Conservation (phyloP, 805 yeast genomes). For the Pichia eremophila region DNA sequence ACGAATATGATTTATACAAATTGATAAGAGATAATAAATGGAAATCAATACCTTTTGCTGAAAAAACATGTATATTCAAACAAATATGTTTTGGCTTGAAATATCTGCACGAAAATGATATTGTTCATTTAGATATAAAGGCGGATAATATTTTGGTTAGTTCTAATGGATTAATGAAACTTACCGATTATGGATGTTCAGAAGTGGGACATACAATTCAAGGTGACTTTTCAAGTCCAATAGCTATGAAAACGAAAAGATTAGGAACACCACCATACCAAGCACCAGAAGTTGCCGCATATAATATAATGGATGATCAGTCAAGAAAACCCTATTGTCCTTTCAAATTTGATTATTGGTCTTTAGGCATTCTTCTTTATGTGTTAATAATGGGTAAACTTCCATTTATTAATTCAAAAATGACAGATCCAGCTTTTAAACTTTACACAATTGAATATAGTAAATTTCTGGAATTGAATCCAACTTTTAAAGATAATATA, state of each 20-base stretch:
- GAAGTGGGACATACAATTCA: conserved; percentile 50
- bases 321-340: conserved; percentile 37
- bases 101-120: conserved; percentile 54
- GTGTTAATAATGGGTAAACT: conserved; percentile 47
- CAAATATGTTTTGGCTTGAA: conserved; percentile 56
- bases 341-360: conserved; percentile 63
- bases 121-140: conserved; percentile 66
- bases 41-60: conserved; percentile 39
- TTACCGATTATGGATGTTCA: conserved; percentile 73
- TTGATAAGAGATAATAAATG: conserved; percentile 49
- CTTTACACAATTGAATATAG: conserved; percentile 37
- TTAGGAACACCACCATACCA: conserved; percentile 79
- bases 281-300: conserved; percentile 64
- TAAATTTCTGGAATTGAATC: conserved; percentile 32
- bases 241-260: conserved; percentile 31
- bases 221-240: conserved; percentile 37
- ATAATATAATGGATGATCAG: conserved; percentile 24
- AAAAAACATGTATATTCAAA: conserved; percentile 59
- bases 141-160: conserved; percentile 65
- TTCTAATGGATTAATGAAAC: conserved; percentile 49
- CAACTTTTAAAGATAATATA: conserved; percentile 40
- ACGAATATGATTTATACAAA: conserved; percentile 53
- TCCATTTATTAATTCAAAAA: conserved; percentile 49
- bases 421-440: conserved; percentile 40
- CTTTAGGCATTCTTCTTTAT: conserved; percentile 59